Percentiles rank a stretch among this genome's conserved stretches.
Evolutionary conservation across 352 stramenopile genomes (phyloP).

Genomic region (Globisporangium iwayamae): DNA sequence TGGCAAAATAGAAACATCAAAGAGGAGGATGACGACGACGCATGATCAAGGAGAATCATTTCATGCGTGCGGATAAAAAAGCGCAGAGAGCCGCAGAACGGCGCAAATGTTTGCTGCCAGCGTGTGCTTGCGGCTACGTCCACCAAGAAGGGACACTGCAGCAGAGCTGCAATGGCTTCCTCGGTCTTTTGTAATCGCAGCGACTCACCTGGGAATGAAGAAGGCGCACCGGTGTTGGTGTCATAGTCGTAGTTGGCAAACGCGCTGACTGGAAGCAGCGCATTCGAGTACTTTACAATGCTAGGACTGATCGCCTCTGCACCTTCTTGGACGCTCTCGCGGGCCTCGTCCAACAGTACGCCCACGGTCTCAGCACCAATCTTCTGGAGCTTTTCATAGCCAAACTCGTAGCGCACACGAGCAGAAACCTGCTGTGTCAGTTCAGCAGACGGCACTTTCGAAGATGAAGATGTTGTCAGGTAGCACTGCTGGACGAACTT

Average conservation of each 20-base stretch:
- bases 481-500: constrained; percentile 18
- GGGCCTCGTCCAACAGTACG: constrained; percentile 15
- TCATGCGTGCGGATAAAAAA: constrained; percentile 78
- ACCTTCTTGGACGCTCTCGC: constrained; percentile 2
- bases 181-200: constrained; percentile 32
- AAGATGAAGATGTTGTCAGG: neutral
- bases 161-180: constrained; percentile 44
- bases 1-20: constrained; percentile 65
- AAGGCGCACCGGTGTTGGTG: neutral
- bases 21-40: constrained; percentile 20
- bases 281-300: constrained; percentile 40
- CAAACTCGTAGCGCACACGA: constrained; percentile 13
- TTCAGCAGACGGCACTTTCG: neutral
- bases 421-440: constrained; percentile 8
- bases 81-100: constrained; percentile 53
- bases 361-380: constrained; percentile 5
- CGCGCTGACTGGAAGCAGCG: constrained; percentile 15
- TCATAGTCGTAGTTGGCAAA: neutral
- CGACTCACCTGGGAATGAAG: constrained; percentile 45
- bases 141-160: constrained; percentile 56
- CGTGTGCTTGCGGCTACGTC: constrained; percentile 53
- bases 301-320: constrained; percentile 3
- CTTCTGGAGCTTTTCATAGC: constrained; percentile 8
- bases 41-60: constrained; percentile 82
- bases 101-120: constrained; percentile 58